Evolutionary conservation across 345 rosid species (phyloP), one percentile per base, ranked within the genome.

Genomic region (Gossypium turneri): DNA sequence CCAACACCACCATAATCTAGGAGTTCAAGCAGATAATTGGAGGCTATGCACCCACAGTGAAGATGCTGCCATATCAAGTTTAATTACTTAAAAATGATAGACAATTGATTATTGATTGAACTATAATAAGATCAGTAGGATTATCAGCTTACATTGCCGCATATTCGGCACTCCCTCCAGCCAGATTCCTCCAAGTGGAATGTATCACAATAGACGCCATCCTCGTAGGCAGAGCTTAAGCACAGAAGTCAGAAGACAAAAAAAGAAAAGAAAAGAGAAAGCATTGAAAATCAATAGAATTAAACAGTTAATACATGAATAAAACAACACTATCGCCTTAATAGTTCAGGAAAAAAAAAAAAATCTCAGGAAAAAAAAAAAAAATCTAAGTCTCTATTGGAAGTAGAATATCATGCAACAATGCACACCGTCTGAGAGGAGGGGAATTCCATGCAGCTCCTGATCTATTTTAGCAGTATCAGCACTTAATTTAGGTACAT

Each of bases 21-120:
- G 67, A 87, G 81, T 83, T 88, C 88, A 38, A 92, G 50, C 73
- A 87, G 74, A 13, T 57, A 79, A 66, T 80, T 76, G 19, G 97
- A 86, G 60, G 92, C 98, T 79, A 90, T 82, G 76, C 98, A 94
- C 57, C 98, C 98, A 85, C 97, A 94, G 75, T 94, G 98, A 70
- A 94, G 88, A 70, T 86, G 81, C 98, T 94, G 91, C 62, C 74
- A 80, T 47, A 62, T 10, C 73, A 81, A 51, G 72, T 70, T 50
- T 16, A 51, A 53, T 75, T 66, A 64, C 64, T 43, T 45, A 7
- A 59, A 34, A 43, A 34, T 44, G 20, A 4, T 20, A 50, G 10
- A 67, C 4, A 53, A 55, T 25, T 20, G 56, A 25, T 57, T 9
- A 66, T 29, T 53, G 2, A 34, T 19, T 12, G 19, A 55, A 59